These are phyloP conservation scores for Rhododendron ovatum DNA, from an alignment of 148 eudicot genomes.

Conservation along the genomic window DNA sequence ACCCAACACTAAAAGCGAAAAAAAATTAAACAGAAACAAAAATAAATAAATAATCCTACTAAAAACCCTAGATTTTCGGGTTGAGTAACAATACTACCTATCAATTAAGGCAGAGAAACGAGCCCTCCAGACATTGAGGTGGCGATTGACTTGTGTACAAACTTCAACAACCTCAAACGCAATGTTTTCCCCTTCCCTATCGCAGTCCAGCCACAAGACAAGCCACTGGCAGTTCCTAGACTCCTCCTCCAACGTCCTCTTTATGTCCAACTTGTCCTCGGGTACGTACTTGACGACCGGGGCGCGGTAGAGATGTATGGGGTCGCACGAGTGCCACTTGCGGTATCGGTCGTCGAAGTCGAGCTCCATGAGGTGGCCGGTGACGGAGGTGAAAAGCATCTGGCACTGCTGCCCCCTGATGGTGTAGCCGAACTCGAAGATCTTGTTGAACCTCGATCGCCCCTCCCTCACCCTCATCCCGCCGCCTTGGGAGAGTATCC, in stretches of 20 bases:
- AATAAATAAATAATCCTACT: not conserved
- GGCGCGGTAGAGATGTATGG: slow-evolving; percentile 67
- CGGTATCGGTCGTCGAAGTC: slow-evolving; percentile 71
- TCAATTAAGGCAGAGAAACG: slow-evolving; percentile 87
- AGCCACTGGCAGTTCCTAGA: slow-evolving; percentile 89
- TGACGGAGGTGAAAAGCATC: slow-evolving; percentile 88
- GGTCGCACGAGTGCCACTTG: slow-evolving; percentile 95
- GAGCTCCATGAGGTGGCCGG: slow-evolving; percentile 93
- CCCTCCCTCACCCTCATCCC: slow-evolving; percentile 54
- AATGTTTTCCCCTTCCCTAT: slow-evolving; percentile 97
- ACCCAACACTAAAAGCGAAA: not conserved
- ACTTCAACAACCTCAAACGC: slow-evolving; percentile 91
- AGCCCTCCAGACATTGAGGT: slow-evolving; percentile 81
- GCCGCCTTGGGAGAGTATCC: slow-evolving; percentile 53
- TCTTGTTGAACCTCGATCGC: slow-evolving; percentile 77
- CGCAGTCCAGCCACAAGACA: slow-evolving; percentile 93
- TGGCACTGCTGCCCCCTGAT: slow-evolving; percentile 58
- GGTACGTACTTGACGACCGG: slow-evolving; percentile 71
- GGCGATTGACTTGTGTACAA: slow-evolving; percentile 64
- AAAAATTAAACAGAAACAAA: not conserved
- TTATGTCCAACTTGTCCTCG: slow-evolving; percentile 78
- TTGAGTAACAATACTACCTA: slow-evolving; percentile 25
- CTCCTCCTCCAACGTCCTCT: slow-evolving; percentile 85
- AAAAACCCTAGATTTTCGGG: not conserved
- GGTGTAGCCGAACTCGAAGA: slow-evolving; percentile 68